A percentile compares a stretch with the other conserved stretches of the same genome.
Conservation (phyloP, 306 rosid species). For the Medicago arabica region DNA sequence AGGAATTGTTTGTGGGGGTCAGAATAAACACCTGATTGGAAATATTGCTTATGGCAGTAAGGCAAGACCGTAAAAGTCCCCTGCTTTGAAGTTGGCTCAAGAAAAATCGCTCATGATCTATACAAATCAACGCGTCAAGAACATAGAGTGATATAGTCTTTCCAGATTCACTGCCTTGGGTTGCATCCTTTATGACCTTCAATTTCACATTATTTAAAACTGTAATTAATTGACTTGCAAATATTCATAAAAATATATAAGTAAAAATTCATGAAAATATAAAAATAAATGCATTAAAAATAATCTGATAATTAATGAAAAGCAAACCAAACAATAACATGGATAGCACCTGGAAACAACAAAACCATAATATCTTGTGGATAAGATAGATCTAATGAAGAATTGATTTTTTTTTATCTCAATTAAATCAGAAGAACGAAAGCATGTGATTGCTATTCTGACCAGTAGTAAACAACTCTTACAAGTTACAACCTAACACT, state of each 20-base stretch:
- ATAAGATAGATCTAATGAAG: background rate
- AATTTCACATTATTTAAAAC: conserved; percentile 38
- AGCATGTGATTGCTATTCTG: conserved; percentile 22
- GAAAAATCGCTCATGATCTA: conserved; percentile 89
- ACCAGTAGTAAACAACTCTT: conserved; percentile 19
- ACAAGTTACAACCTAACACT: conserved; percentile 8
- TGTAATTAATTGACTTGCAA: conserved; percentile 25
- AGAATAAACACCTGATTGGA: conserved; percentile 73
- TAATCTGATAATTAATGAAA: conserved; percentile 3
- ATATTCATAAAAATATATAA: conserved; percentile 17
- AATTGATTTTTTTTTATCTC: conserved; percentile 9
- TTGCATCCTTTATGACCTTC: conserved; percentile 92
- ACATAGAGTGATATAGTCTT: conserved; percentile 84
- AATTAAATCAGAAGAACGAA: conserved; percentile 22
- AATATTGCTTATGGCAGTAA: conserved; percentile 74
- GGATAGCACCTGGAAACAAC: conserved; percentile 26
- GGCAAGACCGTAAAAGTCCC: conserved; percentile 88
- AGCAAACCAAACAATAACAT: conserved; percentile 11
- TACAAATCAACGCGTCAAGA: conserved; percentile 84
- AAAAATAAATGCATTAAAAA: conserved; percentile 9
- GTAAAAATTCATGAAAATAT: conserved; percentile 8
- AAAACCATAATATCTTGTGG: background rate
- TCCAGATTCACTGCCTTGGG: conserved; percentile 94
- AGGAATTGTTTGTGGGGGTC: conserved; percentile 17
- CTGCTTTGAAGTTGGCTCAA: conserved; percentile 90